Evolutionary conservation across 768 basidiomycete genomes (phyloP), one percentile per base, ranked within the genome.

Genomic region (Strobilomyces echinocephalus): DNA sequence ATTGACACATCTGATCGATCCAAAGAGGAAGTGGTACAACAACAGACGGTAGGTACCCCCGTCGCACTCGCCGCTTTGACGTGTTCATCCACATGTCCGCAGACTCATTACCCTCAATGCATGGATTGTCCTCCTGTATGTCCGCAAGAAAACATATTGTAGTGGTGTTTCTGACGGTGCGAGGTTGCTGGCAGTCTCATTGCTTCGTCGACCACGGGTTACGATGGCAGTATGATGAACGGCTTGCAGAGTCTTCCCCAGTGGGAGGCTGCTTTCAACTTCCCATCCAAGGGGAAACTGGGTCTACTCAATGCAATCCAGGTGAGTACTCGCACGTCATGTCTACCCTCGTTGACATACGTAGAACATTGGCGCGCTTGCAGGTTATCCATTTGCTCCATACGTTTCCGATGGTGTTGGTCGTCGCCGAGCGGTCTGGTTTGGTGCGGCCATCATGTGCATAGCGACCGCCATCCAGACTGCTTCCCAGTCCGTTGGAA

Each of bases 171-270:
- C 52, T 58, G n/a, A 56, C 15, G 12, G 15, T 18, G 28, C 54
- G 5, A 12, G 28, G 8, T 45, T 26, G 30, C 45, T 20, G 49
- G 20, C 50, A 85, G 84, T 46, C 80, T 88, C 57, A 84, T 88
- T 63, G 88, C 86, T 11, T 87, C 86, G 24, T 85, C 84, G 14
- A 86, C 83, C 45, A 86, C 82, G 65, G 87, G 87, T 48, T 88
- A 83, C 64, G 87, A 88, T 62, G 84, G 85, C 55, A 83, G 80
- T 66, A 82, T 88, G 81, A 86, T 88, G 86, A 88, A 89, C 69
- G 85, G 84, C 66, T 74, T 91, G 39, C 88, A 91, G 69, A 79
- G 80, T 43, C 73, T 89, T 54, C 50, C 63, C 16, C 79, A 84
- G 58, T 91, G 88, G 88, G 67, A 74, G 44, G 43, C 55, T 8